Evolutionary conservation across 352 stramenopile genomes (phyloP).

Genomic region (Phytophthora pluvialis): DNA sequence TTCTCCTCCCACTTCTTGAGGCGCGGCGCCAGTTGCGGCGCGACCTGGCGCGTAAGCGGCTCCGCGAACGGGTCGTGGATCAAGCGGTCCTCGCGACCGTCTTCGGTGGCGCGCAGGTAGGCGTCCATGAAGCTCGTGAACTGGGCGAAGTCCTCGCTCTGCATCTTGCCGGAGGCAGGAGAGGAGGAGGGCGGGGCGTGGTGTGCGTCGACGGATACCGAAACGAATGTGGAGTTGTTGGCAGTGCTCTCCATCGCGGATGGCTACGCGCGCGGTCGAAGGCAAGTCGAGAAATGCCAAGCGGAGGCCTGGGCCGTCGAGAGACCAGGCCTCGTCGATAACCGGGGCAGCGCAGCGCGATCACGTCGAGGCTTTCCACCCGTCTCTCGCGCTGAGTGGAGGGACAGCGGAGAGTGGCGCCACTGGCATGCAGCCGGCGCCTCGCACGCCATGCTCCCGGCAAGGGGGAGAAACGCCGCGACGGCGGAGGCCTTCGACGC

Average conservation of each 20-base stretch:
- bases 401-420: slow-evolving; percentile 27
- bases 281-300: slow-evolving; percentile 30
- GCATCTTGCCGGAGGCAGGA: slow-evolving; percentile 23
- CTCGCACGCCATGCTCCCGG: slow-evolving; percentile 33
- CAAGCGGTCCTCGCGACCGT: slow-evolving; percentile 40
- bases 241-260: slow-evolving; percentile 26
- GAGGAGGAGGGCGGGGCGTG: slow-evolving; percentile 6
- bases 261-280: slow-evolving; percentile 2
- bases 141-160: slow-evolving; percentile 44
- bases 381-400: slow-evolving; percentile 36
- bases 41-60: slow-evolving; percentile 40
- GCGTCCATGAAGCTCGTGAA: slow-evolving; percentile 56
- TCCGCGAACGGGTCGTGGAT: slow-evolving; percentile 56
- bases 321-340: slow-evolving; percentile 21
- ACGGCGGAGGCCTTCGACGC: background rate
- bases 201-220: slow-evolving; percentile 18
- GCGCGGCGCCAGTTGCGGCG: slow-evolving; percentile 29
- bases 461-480: slow-evolving; percentile 29
- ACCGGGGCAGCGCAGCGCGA: slow-evolving; percentile 7
- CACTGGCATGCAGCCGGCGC: slow-evolving; percentile 30
- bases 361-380: slow-evolving; percentile 26
- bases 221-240: slow-evolving; percentile 24
- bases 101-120: slow-evolving; percentile 47
- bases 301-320: slow-evolving; percentile 6
- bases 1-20: slow-evolving; percentile 31